phyloP scores from a whole-genome alignment of 768 basidiomycete genomes.

The Symmetrospora coprosmae region DNA sequence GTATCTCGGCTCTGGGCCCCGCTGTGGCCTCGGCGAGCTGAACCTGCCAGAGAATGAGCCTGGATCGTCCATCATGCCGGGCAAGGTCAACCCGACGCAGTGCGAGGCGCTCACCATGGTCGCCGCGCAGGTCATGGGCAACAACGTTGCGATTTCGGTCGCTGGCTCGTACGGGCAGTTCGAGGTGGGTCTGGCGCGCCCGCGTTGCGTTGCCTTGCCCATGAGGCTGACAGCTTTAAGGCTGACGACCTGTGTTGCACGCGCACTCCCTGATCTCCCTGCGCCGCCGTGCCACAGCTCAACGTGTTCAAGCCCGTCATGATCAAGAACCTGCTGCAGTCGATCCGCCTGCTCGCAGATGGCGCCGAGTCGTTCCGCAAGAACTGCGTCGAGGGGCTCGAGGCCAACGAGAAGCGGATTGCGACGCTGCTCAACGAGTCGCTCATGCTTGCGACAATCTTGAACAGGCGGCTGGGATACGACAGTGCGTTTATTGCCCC shows the following conservation, averaged over 20 bases:
- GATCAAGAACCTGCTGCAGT: conserved; percentile 93
- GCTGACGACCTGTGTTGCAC: no score
- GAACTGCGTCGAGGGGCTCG: conserved; percentile 90
- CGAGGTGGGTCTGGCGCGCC: conserved; percentile 71
- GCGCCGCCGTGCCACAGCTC: conserved; percentile 54
- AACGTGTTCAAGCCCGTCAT: conserved; percentile 99
- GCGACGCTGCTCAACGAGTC: conserved; percentile 78
- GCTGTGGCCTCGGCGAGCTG: conserved; percentile 91
- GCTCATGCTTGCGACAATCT: conserved; percentile 91
- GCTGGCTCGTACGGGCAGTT: conserved; percentile 94
- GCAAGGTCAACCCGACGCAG: conserved; percentile 98
- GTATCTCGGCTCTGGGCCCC: conserved; percentile 90
- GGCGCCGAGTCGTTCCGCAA: conserved; percentile 93
- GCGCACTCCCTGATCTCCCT: neutral
- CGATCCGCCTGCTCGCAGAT: conserved; percentile 82
- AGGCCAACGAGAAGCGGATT: conserved; percentile 92
- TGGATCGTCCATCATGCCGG: conserved; percentile 95
- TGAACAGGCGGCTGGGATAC: conserved; percentile 90
- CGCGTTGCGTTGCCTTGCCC: neutral
- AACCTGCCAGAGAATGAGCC: conserved; percentile 95
- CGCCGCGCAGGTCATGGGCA: conserved; percentile 94
- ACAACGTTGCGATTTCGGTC: conserved; percentile 80
- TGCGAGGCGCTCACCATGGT: conserved; percentile 99
- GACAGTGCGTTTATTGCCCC: conserved; percentile 90
- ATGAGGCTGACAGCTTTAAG: neutral